A percentile compares a stretch with the other conserved stretches of the same genome.
These are phyloP conservation scores for Crinitomyces ghanaensis DNA, from an alignment of 805 yeast species.

Conservation along the genomic window DNA sequence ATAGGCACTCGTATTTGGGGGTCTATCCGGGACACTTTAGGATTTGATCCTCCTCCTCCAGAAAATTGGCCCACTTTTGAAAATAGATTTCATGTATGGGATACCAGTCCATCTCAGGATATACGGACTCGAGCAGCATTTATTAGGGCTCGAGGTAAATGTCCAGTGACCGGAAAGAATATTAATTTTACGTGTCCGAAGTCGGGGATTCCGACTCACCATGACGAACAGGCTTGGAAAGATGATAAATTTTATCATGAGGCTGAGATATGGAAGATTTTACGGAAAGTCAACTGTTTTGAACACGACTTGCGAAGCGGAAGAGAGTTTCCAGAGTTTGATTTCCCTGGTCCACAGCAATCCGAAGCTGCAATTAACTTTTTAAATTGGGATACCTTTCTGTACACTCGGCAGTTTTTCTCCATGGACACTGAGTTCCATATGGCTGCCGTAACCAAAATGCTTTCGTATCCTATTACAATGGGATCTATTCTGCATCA, in stretches of 20 bases:
- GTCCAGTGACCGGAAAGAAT: conserved; percentile 78
- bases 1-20: conserved; percentile 12
- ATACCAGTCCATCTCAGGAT: conserved; percentile 79
- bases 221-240: conserved; percentile 81
- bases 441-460: conserved; percentile 88
- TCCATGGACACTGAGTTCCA: conserved; percentile 97
- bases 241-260: conserved; percentile 62
- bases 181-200: conserved; percentile 82
- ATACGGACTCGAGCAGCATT: conserved; percentile 84
- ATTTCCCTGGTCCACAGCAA: conserved; percentile 74
- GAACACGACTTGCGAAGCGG: conserved; percentile 95
- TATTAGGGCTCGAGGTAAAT: conserved; percentile 74
- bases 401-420: conserved; percentile 83
- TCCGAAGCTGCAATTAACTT: conserved; percentile 64
- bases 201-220: conserved; percentile 96
- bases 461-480: conserved; percentile 86
- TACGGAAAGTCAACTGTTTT: conserved; percentile 79
- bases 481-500: conserved; percentile 75
- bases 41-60: conserved; percentile 52
- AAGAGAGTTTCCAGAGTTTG: conserved; percentile 89
- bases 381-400: conserved; percentile 82
- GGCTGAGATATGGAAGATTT: conserved; percentile 51
- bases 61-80: conserved; percentile 59
- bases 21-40: conserved; percentile 29
- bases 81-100: conserved; percentile 80